A percentile compares a stretch with the other conserved stretches of the same genome.
Evolutionary conservation across 306 rosid species (phyloP).

Genomic region (Quercus wislizeni): DNA sequence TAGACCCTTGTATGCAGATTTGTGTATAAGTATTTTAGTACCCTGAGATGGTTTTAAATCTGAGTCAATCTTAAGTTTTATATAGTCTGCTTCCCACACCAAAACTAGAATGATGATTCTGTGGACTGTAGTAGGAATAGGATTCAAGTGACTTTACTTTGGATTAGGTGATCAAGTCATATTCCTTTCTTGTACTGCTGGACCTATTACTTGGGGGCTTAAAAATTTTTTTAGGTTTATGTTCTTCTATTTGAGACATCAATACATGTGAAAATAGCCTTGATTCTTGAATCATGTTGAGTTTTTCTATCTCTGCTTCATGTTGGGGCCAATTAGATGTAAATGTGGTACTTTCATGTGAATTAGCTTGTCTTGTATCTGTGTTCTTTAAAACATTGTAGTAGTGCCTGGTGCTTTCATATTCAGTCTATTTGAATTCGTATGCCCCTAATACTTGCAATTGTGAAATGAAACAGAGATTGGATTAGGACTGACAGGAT

Average conservation of each 20-base stretch:
- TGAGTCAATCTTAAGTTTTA: not conserved
- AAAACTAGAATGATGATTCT: not conserved
- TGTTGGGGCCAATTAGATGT: not conserved
- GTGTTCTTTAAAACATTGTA: not conserved
- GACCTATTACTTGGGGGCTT: not conserved
- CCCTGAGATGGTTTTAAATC: not conserved
- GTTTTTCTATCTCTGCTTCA: not conserved
- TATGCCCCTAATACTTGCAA: conserved; percentile 22
- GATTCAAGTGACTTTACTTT: not conserved
- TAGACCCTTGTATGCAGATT: not conserved
- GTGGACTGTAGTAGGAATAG: not conserved
- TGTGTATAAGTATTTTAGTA: not conserved
- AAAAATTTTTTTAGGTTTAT: not conserved
- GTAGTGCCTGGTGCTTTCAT: not conserved
- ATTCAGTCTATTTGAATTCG: not conserved
- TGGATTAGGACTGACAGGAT: conserved; percentile 94
- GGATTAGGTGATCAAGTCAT: not conserved
- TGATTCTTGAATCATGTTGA: not conserved
- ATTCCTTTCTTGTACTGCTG: not conserved
- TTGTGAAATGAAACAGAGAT: conserved; percentile 66
- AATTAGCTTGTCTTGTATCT: not conserved
- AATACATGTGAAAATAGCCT: not conserved
- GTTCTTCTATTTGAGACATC: not conserved
- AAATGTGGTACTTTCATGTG: not conserved
- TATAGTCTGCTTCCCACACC: not conserved